Conservation (phyloP, 768 basidiomycete species). For the Leccinum pellstonianum region DNA sequence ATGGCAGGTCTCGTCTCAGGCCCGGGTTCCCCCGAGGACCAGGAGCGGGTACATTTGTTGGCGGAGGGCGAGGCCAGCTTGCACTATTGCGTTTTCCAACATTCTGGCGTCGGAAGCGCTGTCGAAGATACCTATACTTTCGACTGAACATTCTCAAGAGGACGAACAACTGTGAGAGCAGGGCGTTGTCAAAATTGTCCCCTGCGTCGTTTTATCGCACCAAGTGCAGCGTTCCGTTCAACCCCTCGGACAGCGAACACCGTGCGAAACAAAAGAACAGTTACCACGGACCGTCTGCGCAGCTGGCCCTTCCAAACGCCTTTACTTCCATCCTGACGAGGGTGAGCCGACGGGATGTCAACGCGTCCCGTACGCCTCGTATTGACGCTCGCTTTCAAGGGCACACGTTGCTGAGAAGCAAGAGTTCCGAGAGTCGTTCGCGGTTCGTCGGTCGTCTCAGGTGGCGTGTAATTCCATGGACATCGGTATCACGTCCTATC, state of each 20-base stretch:
- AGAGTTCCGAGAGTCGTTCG: conserved; percentile 42
- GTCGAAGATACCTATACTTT: conserved; percentile 16
- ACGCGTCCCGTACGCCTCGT: neutral
- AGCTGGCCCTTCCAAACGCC: conserved; percentile 37
- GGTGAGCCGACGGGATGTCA: conserved; percentile 25
- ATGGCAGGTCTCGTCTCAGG: conserved; percentile 50
- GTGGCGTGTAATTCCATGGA: conserved; percentile 21
- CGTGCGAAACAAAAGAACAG: conserved; percentile 30
- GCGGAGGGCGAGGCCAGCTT: conserved; percentile 65
- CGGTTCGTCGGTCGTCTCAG: conserved; percentile 28
- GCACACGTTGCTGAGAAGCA: conserved; percentile 44
- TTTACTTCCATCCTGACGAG: conserved; percentile 45
- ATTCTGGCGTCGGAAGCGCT: conserved; percentile 39
- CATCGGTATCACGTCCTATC: conserved; percentile 31
- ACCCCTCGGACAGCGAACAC: conserved; percentile 41
- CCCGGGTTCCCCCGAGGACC: conserved; percentile 35
- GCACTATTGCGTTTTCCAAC: conserved; percentile 53
- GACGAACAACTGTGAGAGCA: conserved; percentile 25
- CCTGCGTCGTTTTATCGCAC: conserved; percentile 11
- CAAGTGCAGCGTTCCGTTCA: conserved; percentile 37
- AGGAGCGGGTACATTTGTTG: conserved; percentile 50
- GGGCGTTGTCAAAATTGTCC: conserved; percentile 33
- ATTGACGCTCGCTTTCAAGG: conserved; percentile 30
- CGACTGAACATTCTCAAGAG: conserved; percentile 18
- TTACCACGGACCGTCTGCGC: conserved; percentile 39